Evolutionary conservation across 2,329 filamentous ascomycete species (phyloP), one percentile per base, ranked within the genome.

Genomic region (Cladobotryum protrusum): DNA sequence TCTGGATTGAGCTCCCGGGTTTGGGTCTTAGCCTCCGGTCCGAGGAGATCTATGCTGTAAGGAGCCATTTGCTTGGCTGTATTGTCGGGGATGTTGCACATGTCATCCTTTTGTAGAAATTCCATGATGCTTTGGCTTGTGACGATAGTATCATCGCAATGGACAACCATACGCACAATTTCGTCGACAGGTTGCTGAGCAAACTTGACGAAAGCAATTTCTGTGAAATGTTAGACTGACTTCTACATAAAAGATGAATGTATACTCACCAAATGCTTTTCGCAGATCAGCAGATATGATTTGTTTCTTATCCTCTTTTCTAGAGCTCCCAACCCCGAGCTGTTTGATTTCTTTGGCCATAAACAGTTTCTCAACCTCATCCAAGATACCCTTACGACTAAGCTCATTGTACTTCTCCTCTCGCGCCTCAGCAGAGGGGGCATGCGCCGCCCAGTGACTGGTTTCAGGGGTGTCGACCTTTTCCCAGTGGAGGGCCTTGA

Each of bases 401-500:
- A 99, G 79, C 63, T 97, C 93, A 36, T 86, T 83, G 64, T 97
- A 97, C 68, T 96, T 96, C 70, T 96, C 89, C 71, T 99, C 93
- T 63, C 91, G 89, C 54, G 87, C 87, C 65, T 95, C 85, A 4
- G 84, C 81, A n/a, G 89, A 95, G 5, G 89, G 86, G 29, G 87
- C 82, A 67, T 95, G 89, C 7, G 82, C 79, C 33, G 90, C 91
- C 92, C 92, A 97, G 60, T 96, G 88, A 48, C 92, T 96, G 45
- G 89, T 87, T 65, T 93, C 83, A 18, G 90, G 88, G 47, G 87
- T 81, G 69, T 99, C 93, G 48, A 99, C 89, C 75, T 97, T 97
- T 72, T 99, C 93, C 92, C 93, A 97, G 73, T 99, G 93, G 59
- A 99, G 78, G 52, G 92, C 92, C 82, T 99, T 99, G 69, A 99